These are phyloP conservation scores for Pseudotulostoma volvatum DNA, from an alignment of 495 filamentous ascomycete species.

Conservation along the genomic window DNA sequence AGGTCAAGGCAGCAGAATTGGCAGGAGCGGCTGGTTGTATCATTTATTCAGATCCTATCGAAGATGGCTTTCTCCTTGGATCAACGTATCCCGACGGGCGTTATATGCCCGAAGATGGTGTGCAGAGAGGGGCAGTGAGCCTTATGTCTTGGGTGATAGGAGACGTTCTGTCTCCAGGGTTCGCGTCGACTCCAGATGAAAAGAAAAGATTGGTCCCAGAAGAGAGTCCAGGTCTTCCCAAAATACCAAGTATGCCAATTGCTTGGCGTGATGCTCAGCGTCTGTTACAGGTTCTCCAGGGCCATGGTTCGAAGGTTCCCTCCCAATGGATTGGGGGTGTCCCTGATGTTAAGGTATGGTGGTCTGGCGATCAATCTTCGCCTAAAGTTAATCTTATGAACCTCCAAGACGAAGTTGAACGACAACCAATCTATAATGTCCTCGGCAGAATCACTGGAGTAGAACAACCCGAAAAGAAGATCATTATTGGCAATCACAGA, in stretches of 20 bases:
- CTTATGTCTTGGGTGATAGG: conserved; percentile 68
- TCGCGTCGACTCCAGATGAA: conserved; percentile 54
- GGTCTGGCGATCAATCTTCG: conserved; percentile 62
- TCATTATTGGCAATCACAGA: conserved; percentile 86
- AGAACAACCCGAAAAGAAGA: conserved; percentile 67
- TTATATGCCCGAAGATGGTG: conserved; percentile 61
- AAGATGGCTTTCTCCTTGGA: conserved; percentile 60
- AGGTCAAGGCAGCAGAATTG: conserved; percentile 78
- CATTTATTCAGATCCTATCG: conserved; percentile 76
- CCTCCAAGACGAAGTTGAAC: conserved; percentile 64
- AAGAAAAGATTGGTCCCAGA: conserved; percentile 45
- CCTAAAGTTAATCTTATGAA: conserved; percentile 76
- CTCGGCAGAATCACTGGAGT: conserved; percentile 65
- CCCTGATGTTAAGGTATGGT: conserved; percentile 56
- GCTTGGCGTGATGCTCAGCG: conserved; percentile 75
- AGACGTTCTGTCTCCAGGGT: conserved; percentile 80
- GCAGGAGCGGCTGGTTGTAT: conserved; percentile 74
- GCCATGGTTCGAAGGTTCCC: conserved; percentile 53
- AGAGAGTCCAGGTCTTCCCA: conserved; percentile 52
- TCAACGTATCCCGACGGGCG: conserved; percentile 55
- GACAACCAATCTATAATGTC: conserved; percentile 81
- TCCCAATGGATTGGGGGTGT: conserved; percentile 63
- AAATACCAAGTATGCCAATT: conserved; percentile 79
- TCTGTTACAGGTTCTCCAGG: conserved; percentile 61
- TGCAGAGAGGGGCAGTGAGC: conserved; percentile 71